Base-by-base conservation (phyloP, 305 asterid genomes). In the Stenogyne calaminthoides region DNA sequence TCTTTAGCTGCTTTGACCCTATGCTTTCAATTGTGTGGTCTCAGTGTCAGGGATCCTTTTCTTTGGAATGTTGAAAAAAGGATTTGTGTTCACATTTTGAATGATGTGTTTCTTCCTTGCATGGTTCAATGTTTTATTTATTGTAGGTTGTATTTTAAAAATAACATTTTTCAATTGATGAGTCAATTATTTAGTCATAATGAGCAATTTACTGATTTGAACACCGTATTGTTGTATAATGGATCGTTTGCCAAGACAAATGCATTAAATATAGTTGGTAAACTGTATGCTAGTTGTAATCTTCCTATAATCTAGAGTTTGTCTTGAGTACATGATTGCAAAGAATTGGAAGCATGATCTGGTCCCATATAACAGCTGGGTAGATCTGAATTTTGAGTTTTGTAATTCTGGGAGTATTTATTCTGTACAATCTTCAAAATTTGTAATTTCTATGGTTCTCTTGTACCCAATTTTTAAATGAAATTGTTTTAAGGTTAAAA, bases 41-140 rank as follows among this genome's bases (percentile, higher is more conserved):
- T n/a, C n/a, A n/a, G n/a, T n/a, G n/a, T 87, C 74, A 87, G 96
- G 86, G 98, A 95, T 85, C 99, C 99, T 80, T 95, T 95, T 78
- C 94, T 95, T 71, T 76, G 92, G 85, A 90, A 83, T 97, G 92
- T 71, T n/a, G n/a, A n/a, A 92, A 92, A 69, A 95, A 92, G 79
- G 98, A 95, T 77, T 98, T 92, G 82, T 86, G 98, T 86, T 66
- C 77, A 51, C 77, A 46, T 68, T 40, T 32, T 66, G 64, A 39
- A 42, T 60, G 16, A 25, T 51, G 40, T 55, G 55, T 32, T 65
- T 40, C 42, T 66, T 80, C 51, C 70, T 70, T 6, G 57, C 59
- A 36, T 34, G 56, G 40, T 44, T n/a, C n/a, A n/a, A 42, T 59
- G 65, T 51, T 74, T 51, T 68, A 59, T 66, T 46, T 44, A 67